These are phyloP conservation scores for Talaromyces nanjingensis DNA, from an alignment of 495 filamentous ascomycete species.

Conservation along the genomic window DNA sequence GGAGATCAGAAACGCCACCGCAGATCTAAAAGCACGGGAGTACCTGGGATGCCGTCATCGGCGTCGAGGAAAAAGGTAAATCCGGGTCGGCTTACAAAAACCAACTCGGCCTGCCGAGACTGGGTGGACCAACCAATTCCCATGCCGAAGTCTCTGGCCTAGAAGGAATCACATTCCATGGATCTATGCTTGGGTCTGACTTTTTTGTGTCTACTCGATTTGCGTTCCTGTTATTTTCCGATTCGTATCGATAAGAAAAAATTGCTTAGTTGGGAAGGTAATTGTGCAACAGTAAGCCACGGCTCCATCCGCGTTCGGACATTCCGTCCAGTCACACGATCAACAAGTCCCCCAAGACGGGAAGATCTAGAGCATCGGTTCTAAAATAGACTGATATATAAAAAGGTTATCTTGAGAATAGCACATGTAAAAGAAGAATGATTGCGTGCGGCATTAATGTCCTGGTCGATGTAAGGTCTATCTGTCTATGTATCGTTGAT, in stretches of 20 bases:
- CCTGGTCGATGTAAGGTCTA: not conserved
- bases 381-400: not conserved
- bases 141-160: not conserved
- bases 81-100: not conserved
- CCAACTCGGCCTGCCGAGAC: not conserved
- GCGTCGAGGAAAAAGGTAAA: not conserved
- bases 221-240: not conserved
- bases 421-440: not conserved
- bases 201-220: not conserved
- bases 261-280: not conserved
- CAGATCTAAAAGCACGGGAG: not conserved
- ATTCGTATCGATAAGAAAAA: not conserved
- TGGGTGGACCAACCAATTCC: too few species aligned
- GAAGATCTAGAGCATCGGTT: not conserved
- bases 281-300: not conserved
- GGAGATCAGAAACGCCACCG: not conserved
- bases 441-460: not conserved
- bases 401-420: not conserved
- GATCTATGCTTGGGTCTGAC: not conserved
- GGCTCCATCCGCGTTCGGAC: slow-evolving; percentile 1
- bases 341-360: slow-evolving; percentile 3
- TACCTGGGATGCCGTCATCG: not conserved
- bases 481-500: not conserved
- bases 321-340: slow-evolving; percentile 1
- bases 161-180: not conserved